Evolutionary conservation across 2,329 filamentous ascomycete species (phyloP), one percentile per base, ranked within the genome.

Genomic region (Scorias spongiosa): DNA sequence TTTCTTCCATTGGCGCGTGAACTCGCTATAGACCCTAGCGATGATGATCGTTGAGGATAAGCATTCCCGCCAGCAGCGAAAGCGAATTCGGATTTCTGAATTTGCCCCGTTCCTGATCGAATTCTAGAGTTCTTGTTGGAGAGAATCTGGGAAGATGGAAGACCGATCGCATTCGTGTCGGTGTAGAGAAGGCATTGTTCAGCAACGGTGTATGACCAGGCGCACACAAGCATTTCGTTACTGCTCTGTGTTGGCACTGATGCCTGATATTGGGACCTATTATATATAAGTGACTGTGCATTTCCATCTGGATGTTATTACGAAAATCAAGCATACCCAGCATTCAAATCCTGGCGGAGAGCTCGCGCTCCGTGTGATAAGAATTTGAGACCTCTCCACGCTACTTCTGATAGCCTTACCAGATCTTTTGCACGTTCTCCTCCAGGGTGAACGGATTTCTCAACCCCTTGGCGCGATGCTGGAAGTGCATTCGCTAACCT

Each of bases 371-470:
- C 80, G 34, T 81, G 76, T 1, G 84, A 81, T 32, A 96, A 81
- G 54, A 95, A 96, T 48, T 84, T 80, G 9, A 91, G 72, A 1
- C 86, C 80, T 46, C 88, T 75, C 48, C 79, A 78, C 58, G 87
- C 93, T 26, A 95, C 77, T 56, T 96, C 87, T 1, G 85, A 82
- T n/a, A 95, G 72, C 48, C 87, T 76, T 9, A 75, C 67, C 18
- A 95, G 64, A 53, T 93, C 82, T 59, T 93, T 86, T 14, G 58
- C 57, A 29, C 54, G 48, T 57, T 54, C 54, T 57, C 65, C 50
- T 54, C 51, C 42, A 54, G 47, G 46, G 11, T 44, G 43, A 6
- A 44, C 46, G 29, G 10, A 12, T 8, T 30, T 28, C 8, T 54
- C 59, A n/a, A 67, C 55, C 47, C 65, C 63, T n/a, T 63, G 54